Evolutionary conservation across 306 rosid genomes (phyloP).

Genomic region (Leucaena leucocephala): DNA sequence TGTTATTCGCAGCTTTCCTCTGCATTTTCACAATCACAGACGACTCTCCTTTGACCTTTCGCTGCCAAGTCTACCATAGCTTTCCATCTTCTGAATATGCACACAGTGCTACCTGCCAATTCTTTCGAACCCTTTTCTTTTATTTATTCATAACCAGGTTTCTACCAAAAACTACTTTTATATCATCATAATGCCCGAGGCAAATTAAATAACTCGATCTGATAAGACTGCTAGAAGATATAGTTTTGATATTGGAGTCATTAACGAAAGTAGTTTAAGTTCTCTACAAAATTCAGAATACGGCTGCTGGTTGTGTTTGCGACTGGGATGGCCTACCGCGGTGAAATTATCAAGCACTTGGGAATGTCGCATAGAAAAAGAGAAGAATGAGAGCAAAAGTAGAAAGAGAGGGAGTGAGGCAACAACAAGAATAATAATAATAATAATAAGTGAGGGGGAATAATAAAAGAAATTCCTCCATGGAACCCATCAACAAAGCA

Average conservation of each 20-base stretch:
- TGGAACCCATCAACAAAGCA: constrained; percentile 44
- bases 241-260: neutral
- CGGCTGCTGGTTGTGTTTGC: constrained; percentile 34
- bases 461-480: constrained; percentile 45
- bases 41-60: constrained; percentile 36
- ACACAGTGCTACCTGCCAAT: constrained; percentile 4
- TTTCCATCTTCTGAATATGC: constrained; percentile 15
- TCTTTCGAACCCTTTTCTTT: neutral
- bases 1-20: constrained; percentile 26
- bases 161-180: neutral
- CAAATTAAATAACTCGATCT: too few relatives aligned
- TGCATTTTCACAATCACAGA: neutral
- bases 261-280: neutral
- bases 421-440: too few relatives aligned
- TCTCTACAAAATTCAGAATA: neutral
- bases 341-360: constrained; percentile 33
- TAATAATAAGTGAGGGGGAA: too few relatives aligned
- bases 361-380: neutral
- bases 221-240: neutral
- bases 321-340: constrained; percentile 33
- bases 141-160: neutral
- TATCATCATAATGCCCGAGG: neutral
- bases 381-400: constrained; percentile 22
- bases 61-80: constrained; percentile 20
- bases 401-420: too few relatives aligned